Evolutionary conservation across 2,329 filamentous ascomycete species (phyloP), one percentile per base, ranked within the genome.

Genomic region (Chrysoporthe cubensis): DNA sequence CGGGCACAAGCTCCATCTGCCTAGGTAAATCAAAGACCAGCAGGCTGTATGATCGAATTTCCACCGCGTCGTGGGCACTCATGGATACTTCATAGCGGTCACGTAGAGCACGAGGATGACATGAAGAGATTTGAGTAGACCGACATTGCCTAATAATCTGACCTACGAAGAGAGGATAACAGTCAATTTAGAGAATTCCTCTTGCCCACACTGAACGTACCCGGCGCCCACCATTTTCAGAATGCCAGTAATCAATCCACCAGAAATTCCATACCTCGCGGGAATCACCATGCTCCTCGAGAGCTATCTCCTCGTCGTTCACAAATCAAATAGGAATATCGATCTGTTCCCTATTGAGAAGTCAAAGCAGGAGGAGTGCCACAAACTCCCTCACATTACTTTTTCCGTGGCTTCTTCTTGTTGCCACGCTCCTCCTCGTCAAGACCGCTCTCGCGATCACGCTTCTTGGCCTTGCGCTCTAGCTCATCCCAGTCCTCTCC

Each of bases 401-500:
- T 58, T 37, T 59, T 69, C 60, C 50, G 57, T 64, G 32, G 66
- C 89, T 82, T 88, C 89, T 83, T 89, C 87, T 88, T 93, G 89
- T 86, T 90, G 83, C 73, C 83, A 83, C 91, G 78, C 71, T 93
- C 91, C 73, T 97, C 93, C 81, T 92, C 93, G 70, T 95, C 92
- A 68, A 92, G 81, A 0, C 79, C 82, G 65, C 78, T 79, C 76
- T 88, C 90, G 60, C 90, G 86, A 79, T 95, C 94, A 75, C 92
- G 89, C 80, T 94, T 93, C 82, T 90, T 93, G 3, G 91, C 94
- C 84, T 97, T 97, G 79, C 90, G 90, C 82, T 97, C 95, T 68
- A 97, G 78, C 79, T 96, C 94, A 77, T 98, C 94, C 95, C 95
- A 97, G 76, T 96, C 93, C 77, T 97, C 91, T 61, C 91, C 91